Evolutionary conservation across 805 yeast species (phyloP).

Genomic region (Pichia thaimueangensis): DNA sequence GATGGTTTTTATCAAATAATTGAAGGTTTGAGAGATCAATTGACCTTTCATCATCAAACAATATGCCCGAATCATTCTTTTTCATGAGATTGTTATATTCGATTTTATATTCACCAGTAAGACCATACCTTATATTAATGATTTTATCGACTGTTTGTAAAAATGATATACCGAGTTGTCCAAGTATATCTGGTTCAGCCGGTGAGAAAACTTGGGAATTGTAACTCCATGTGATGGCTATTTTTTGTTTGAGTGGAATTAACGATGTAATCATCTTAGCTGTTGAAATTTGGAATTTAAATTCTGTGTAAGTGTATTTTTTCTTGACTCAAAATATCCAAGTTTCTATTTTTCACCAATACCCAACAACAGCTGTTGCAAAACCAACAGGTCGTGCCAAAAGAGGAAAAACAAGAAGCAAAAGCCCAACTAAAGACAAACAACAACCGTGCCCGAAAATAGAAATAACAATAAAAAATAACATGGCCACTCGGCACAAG

Average conservation of each 20-base stretch:
- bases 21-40: background rate
- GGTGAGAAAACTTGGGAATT: constrained; percentile 3
- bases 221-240: background rate
- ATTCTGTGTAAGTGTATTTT: too few relatives aligned
- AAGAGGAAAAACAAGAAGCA: too few relatives aligned
- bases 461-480: too few relatives aligned
- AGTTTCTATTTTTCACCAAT: too few relatives aligned
- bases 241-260: background rate
- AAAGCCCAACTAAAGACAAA: too few relatives aligned
- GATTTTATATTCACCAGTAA: background rate
- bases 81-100: background rate
- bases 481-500: too few relatives aligned
- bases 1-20: background rate
- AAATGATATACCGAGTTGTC: background rate
- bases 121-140: background rate
- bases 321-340: too few relatives aligned
- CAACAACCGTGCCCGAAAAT: too few relatives aligned
- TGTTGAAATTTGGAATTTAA: too few relatives aligned
- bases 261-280: background rate
- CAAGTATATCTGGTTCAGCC: background rate
- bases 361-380: too few relatives aligned
- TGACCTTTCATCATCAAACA: background rate
- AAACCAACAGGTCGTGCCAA: too few relatives aligned
- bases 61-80: background rate
- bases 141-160: background rate